Base-by-base conservation (phyloP, 1,139 yeast genomes). In the Komagataea norvegica region DNA sequence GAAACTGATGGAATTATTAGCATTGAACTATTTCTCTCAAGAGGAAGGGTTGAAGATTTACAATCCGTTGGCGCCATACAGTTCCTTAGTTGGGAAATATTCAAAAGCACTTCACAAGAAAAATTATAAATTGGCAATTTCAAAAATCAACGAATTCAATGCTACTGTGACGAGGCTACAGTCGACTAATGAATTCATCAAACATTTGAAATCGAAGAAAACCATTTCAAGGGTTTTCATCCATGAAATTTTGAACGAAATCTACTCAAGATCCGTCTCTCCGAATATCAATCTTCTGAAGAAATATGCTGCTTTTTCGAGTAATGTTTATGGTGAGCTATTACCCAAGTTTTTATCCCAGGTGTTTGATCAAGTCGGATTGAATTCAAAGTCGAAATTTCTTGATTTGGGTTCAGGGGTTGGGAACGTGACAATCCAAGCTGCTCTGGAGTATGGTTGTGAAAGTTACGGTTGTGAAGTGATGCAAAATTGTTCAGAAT, bases 361-460 rank as follows among this genome's bases (percentile, higher is more conserved):
- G 48, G 81, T 85, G 1, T 77, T 83, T 49, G 65, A 73, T 5
- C 75, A 84, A 53, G 82, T 88, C 29, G 69, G 67, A 2, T 64
- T 87, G 35, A 59, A 62, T 24, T 69, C 78, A 1, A 60, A 61
- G 2, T 74, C 76, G 36, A 72, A 68, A 18, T 88, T 87, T 54
- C 78, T 88, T 44, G 96, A 85, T 59, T 66, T 89, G 26, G 97
- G 96, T 0, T 86, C 95, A 0, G 96, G 96, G 6, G 96, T 89
- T 5, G 97, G 96, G 0, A 88, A 88, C 55, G 86, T 96, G 38
- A 82, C 85, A 0, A 71, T 88, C 36, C 96, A 88, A 58, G 95
- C 96, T 0, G 88, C 96, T 0, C 61, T 88, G 21, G 95, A 88
- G 52, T 79, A 77, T 57, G 95, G 96, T 1, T 85, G 89, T 42